Conservation (phyloP, 2,329 filamentous ascomycete species). For the Coniochaeta hoffmannii region DNA sequence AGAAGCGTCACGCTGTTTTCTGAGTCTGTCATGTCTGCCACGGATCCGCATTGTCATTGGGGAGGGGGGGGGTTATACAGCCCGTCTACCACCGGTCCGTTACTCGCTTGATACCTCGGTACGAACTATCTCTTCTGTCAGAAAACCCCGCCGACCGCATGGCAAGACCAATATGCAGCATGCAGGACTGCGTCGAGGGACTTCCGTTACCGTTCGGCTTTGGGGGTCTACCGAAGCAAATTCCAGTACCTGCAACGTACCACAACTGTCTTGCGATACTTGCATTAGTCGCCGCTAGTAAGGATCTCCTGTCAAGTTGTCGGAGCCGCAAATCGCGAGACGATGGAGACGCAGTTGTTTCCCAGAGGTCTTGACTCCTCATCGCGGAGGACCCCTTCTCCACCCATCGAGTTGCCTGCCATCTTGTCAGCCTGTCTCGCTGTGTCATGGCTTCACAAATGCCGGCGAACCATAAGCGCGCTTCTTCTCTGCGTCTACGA, state of each 20-base stretch:
- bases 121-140: slow-evolving; percentile 12
- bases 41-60: slow-evolving; percentile 6
- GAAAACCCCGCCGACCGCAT: slow-evolving; percentile 21
- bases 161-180: slow-evolving; percentile 27
- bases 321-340: slow-evolving; percentile 5
- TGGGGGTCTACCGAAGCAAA: slow-evolving; percentile 12
- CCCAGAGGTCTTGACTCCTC: slow-evolving; percentile 3
- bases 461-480: neutral
- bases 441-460: neutral
- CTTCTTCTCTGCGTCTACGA: neutral
- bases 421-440: slow-evolving; percentile 1
- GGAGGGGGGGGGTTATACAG: slow-evolving; percentile 24
- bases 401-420: neutral
- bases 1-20: neutral
- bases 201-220: slow-evolving; percentile 11
- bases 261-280: slow-evolving; percentile 23
- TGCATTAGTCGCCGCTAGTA: slow-evolving; percentile 31
- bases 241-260: slow-evolving; percentile 22
- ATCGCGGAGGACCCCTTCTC: neutral
- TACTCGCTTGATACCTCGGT: slow-evolving; percentile 15
- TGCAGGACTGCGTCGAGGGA: slow-evolving; percentile 17
- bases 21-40: neutral
- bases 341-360: slow-evolving; percentile 2
- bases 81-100: slow-evolving; percentile 21
- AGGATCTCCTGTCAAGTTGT: slow-evolving; percentile 17